phyloP scores from a whole-genome alignment of 2,329 filamentous ascomycete species.

The Myotisia sp. region DNA sequence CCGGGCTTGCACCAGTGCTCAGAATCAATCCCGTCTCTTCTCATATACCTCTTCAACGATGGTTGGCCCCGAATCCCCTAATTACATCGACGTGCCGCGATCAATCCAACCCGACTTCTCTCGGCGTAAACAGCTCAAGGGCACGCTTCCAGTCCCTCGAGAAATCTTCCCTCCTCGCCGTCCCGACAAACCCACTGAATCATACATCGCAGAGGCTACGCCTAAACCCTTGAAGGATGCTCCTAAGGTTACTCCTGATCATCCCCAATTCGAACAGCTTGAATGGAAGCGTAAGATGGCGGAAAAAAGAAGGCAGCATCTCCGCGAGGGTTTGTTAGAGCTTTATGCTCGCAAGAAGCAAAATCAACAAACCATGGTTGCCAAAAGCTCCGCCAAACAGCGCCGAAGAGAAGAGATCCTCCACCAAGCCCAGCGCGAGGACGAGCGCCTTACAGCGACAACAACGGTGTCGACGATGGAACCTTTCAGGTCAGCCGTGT shows the following conservation, averaged over 20 bases:
- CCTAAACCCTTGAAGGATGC: conserved; percentile 34
- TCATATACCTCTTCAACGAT: conserved; percentile 23
- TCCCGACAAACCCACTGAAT: conserved; percentile 45
- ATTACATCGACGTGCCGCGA: conserved; percentile 68
- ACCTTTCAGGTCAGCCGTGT: conserved; percentile 36
- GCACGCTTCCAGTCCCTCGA: conserved; percentile 69
- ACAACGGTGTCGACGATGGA: conserved; percentile 44
- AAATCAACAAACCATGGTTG: conserved; percentile 23
- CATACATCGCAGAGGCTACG: conserved; percentile 48
- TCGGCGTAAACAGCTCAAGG: conserved; percentile 45
- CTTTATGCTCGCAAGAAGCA: conserved; percentile 52
- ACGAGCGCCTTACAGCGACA: conserved; percentile 61
- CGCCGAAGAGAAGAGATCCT: conserved; percentile 38
- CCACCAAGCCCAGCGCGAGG: conserved; percentile 53
- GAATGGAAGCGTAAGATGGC: conserved; percentile 63
- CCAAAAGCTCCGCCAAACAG: conserved; percentile 36
- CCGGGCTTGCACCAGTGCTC: conserved; percentile 22
- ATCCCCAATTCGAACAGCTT: conserved; percentile 36
- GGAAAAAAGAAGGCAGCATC: conserved; percentile 52
- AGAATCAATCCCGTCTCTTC: conserved; percentile 27
- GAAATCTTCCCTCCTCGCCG: conserved; percentile 55
- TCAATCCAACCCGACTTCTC: conserved; percentile 55
- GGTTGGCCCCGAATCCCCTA: conserved; percentile 62
- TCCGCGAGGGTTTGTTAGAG: conserved; percentile 55
- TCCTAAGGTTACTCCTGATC: conserved; percentile 21